Evolutionary conservation across 1,139 yeast genomes (phyloP), one percentile per base, ranked within the genome.

Genomic region (Hyphopichia buzzinii): DNA sequence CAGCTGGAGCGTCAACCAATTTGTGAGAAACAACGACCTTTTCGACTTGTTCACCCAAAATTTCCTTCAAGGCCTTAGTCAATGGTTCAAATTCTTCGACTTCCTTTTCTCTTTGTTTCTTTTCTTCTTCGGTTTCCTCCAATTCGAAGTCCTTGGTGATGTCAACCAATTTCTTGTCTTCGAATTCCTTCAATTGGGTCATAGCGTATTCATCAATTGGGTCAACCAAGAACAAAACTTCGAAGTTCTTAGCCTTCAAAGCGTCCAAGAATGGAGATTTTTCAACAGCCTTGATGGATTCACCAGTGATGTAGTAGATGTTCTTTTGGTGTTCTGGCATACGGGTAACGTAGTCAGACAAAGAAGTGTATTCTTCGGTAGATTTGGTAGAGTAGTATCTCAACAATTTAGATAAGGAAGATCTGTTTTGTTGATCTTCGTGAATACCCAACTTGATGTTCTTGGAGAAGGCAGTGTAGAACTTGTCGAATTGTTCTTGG

Each of bases 301-400:
- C 98, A 83, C 98, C 99, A 65, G 98, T 92, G 69, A 92, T 92
- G 83, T 80, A 92, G 83, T 92, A 92, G 62, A 92, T 88, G 80
- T 94, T 92, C 94, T 94, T 90, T 79, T 92, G 99, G 79, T 88
- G 97, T 74, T 88, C 97, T 69, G 94, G 96, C 99, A 92, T 92
- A 77, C 98, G 88, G 54, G 97, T 92, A 50, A 94, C 95, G 75
- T 92, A 92, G 75, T 92, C 99, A 56, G 94, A 73, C 63, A 92
- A 80, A 34, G 98, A 90, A 54, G 97, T 92, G 69, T 77, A 68
- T 77, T 92, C 98, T 62, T 90, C 98, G 53, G 79, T 63, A 47
- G 97, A 84, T 78, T 90, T 92, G 64, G 98, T 90, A 40, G 97
- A 89, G 84, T 89, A 77, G 85, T 78, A 94, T 79, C 98, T 87